Base-by-base conservation (phyloP, 78 protist genomes). In the Dictyostelium firmibasis region DNA sequence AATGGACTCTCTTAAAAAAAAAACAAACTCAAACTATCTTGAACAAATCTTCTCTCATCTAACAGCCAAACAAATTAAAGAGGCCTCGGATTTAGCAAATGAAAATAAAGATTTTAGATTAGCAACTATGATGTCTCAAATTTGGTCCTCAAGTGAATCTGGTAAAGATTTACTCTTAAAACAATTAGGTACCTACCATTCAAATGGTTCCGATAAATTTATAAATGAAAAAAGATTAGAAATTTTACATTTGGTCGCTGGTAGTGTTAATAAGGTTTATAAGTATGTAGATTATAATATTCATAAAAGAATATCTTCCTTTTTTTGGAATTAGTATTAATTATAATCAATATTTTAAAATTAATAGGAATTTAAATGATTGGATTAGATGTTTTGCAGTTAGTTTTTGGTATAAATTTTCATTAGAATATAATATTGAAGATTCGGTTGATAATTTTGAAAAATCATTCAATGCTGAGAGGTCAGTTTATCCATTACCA, bases 331-430 rank as follows among this genome's bases (percentile, higher is more conserved):
- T 5, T 29, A 25, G 1, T 36, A 14, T 33, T 36, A 57, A 36
- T 50, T 50, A 14, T 50, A 50, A 50, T 44, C n/a, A n/a, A n/a
- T n/a, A n/a, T 38, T 2, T 38, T 38, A 38, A 38, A 38, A 38
- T 4, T 38, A 38, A 50, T 57, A 57, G 27, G 43, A 85, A 84
- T 78, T 11, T 83, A 35, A 62, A 47, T 27, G 96, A 84, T 77
- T 93, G 96, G 96, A 69, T 82, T 29, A 79, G 96, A 60, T 53
- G 91, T 75, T 93, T 85, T 43, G 87, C 92, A 6, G 25, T 85
- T 20, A 81, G 86, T 41, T 84, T 85, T 43, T 93, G 96, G 96
- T 93, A 33, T 43, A 86, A 60, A 64, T 85, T 25, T 64, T 25
- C 85, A 43, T 78, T 82, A 8, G 69, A 78, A 6, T 23, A 29